These are phyloP conservation scores for Gossypium turneri DNA, from an alignment of 345 rosid species.

Conservation along the genomic window DNA sequence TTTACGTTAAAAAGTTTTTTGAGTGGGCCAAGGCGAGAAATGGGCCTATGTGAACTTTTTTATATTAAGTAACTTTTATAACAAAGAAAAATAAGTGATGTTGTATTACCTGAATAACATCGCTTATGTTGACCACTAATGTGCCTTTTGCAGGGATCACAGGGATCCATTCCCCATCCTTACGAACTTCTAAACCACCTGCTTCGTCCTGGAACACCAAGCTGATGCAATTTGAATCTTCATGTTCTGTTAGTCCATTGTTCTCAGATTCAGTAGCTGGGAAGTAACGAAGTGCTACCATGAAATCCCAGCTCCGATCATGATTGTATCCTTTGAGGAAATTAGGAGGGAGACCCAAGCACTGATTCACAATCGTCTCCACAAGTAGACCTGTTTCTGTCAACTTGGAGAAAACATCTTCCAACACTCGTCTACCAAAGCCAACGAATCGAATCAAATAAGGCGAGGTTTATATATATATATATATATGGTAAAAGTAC, in stretches of 20 bases:
- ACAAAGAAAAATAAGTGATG: too few species aligned
- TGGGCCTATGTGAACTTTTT: too few species aligned
- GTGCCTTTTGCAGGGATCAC: constrained; percentile 24
- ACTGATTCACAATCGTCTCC: constrained; percentile 37
- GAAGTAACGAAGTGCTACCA: constrained; percentile 36
- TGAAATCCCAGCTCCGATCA: constrained; percentile 58
- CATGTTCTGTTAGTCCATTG: constrained; percentile 42
- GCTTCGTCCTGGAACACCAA: constrained; percentile 48
- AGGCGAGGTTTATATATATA: too few species aligned
- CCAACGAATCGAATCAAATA: not conserved
- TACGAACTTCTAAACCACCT: constrained; percentile 44
- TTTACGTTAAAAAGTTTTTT: too few species aligned
- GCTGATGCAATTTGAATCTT: constrained; percentile 45
- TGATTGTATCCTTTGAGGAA: constrained; percentile 40
- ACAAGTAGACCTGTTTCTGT: constrained; percentile 27
- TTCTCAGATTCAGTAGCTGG: constrained; percentile 38
- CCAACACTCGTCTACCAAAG: constrained; percentile 33
- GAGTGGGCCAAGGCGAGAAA: too few species aligned
- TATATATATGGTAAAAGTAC: too few species aligned
- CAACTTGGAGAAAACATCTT: constrained; percentile 31
- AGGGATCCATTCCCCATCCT: constrained; percentile 45
- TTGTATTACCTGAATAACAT: constrained; percentile 40
- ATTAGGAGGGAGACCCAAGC: constrained; percentile 43
- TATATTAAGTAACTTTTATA: too few species aligned
- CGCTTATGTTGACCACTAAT: constrained; percentile 44